Evolutionary conservation across 306 rosid genomes (phyloP), one percentile per base, ranked within the genome.

Genomic region (Aeschynomene evenia): DNA sequence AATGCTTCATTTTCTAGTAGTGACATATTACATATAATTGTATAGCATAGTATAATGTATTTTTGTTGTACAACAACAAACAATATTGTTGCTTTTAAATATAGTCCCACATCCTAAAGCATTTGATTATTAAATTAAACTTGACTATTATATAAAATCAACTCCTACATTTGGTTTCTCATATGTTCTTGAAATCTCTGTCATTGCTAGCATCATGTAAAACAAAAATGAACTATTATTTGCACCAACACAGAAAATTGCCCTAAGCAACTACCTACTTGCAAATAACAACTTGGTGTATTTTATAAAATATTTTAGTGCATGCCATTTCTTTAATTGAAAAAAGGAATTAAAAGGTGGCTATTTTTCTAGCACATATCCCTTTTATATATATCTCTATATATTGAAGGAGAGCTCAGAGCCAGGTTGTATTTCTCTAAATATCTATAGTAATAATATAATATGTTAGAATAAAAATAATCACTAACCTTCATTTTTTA

Each of bases 321-420:
- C 5, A 36, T 46, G 21, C 15, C 16, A 50, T 8, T 49, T n/a
- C n/a, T n/a, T 50, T 40, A 16, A 36, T 50, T 36, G 7, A 13
- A 70, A 63, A 73, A 33, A 23, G 40, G 40, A 28, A 28, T n/a
- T 7, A 55, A 16, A 28, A 42, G 50, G 54, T 68, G 53, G 40
- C 6, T 53, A 36, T 68, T 51, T 5, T 16, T 51, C 18, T 31
- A 71, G 42, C 55, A 76, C 71, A 68, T n/a, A 15, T 51, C 62
- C 71, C n/a, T n/a, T n/a, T n/a, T n/a, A n/a, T n/a, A 69, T 9
- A 28, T 28, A 52, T 31, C 22, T 19, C 10, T 20, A 12, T 51
- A 50, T 0, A 51, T 40, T 24, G 20, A 24, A 28, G 16, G 29
- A 28, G 4, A 28, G 5, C 31, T 3, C 31, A 28, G n/a, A 3